phyloP scores from a whole-genome alignment of 768 basidiomycete species.

The Tephrocybe sp. region DNA sequence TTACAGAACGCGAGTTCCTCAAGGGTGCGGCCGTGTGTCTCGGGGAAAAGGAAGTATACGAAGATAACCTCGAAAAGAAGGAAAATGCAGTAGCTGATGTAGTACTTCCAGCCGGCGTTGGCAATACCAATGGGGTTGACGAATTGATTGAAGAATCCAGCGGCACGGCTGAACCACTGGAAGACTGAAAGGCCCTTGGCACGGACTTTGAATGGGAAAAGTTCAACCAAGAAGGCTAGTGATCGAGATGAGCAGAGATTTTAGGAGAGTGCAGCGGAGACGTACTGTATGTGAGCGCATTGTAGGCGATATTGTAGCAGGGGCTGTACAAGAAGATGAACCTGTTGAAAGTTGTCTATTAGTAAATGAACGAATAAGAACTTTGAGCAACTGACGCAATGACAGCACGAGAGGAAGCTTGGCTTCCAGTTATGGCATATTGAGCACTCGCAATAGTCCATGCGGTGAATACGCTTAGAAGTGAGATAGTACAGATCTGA shows the following conservation, averaged over 20 bases:
- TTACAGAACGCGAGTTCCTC: slow-evolving; percentile 62
- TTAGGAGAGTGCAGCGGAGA: background rate
- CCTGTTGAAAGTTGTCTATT: slow-evolving; percentile 22
- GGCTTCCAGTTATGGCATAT: slow-evolving; percentile 39
- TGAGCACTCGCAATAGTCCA: slow-evolving; percentile 57
- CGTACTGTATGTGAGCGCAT: slow-evolving; percentile 53
- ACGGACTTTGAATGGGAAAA: slow-evolving; percentile 66
- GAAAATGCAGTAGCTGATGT: slow-evolving; percentile 55
- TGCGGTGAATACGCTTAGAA: slow-evolving; percentile 48
- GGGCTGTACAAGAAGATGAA: slow-evolving; percentile 61
- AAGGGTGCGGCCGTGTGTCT: slow-evolving; percentile 51
- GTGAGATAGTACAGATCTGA: slow-evolving; percentile 46
- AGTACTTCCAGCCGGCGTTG: slow-evolving; percentile 59
- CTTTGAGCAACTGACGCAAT: slow-evolving; percentile 37
- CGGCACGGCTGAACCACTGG: slow-evolving; percentile 56
- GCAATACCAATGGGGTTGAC: slow-evolving; percentile 65
- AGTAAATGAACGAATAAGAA: background rate
- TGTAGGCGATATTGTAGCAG: slow-evolving; percentile 55
- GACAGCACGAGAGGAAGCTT: slow-evolving; percentile 48
- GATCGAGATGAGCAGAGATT: slow-evolving; percentile 28
- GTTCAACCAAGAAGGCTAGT: slow-evolving; percentile 62
- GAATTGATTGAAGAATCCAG: slow-evolving; percentile 65
- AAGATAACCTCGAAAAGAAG: slow-evolving; percentile 54
- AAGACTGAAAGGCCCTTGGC: slow-evolving; percentile 62
- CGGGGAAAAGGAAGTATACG: slow-evolving; percentile 64